Evolutionary conservation across 2,329 filamentous ascomycete species (phyloP), one percentile per base, ranked within the genome.

Genomic region (Cladosporium sp.): DNA sequence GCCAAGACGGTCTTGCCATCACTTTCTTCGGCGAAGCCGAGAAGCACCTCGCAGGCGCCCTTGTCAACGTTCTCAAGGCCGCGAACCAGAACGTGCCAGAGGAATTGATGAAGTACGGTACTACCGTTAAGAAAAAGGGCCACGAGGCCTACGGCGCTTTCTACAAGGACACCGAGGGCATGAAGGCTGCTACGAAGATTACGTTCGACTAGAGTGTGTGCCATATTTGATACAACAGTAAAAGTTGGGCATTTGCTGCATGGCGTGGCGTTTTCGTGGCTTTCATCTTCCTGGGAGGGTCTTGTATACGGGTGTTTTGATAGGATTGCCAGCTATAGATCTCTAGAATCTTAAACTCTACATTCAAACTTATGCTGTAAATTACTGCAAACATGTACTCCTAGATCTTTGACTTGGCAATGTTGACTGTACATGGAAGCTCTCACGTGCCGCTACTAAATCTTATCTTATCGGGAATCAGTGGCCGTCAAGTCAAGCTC

Each of bases 71-170:
- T 58, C 84, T 99, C 63, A 95, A 89, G 76, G 90, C 87, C n/a
- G 92, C 94, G 22, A 90, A 91, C 65, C 94, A 99, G 75, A 82
- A 86, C 12, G 90, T 99, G 0, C 94, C 94, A 2, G 91, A 96
- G 43, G 89, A 90, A 25, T 79, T 99, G 38, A 81, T 97, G 73
- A 97, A 96, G 77, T 99, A 97, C 67, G 94, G 94, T 69, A 96
- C 92, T 20, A 97, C 93, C 0, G 94, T 99, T 55, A 99, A 97
- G 85, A 97, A 96, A 85, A 97, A 97, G 91, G 84, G 87, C 51
- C 94, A 99, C 77, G 89, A 92, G 70, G 89, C 90, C 50, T 99
- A 97, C 72, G 94, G 94, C 59, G 91, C 92, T 34, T 97, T 97
- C 73, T 96, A 89, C 82, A 96, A 94, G 76, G 91, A 97, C 67